Evolutionary conservation across 768 basidiomycete genomes (phyloP).

Genomic region (Suillus bovinus): DNA sequence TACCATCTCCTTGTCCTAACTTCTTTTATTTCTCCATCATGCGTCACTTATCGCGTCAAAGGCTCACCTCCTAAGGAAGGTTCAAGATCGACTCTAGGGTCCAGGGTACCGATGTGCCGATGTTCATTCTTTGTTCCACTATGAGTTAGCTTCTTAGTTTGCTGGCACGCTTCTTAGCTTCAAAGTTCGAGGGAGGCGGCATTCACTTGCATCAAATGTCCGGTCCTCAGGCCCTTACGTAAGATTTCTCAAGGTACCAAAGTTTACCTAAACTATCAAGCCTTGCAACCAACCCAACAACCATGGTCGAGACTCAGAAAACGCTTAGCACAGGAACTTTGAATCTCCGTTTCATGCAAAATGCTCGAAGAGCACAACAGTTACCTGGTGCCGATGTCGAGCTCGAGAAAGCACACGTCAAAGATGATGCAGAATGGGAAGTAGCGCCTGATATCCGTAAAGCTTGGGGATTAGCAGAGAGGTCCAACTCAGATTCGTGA

Average conservation of each 20-base stretch:
- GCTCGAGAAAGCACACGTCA: slow-evolving; percentile 51
- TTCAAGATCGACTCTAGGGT: neutral
- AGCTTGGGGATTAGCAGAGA: slow-evolving; percentile 43
- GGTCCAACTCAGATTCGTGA: slow-evolving; percentile 10
- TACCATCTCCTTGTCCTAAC: neutral
- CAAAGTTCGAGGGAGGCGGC: neutral
- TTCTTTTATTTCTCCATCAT: neutral
- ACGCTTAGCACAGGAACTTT: slow-evolving; percentile 63
- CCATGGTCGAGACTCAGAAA: slow-evolving; percentile 37
- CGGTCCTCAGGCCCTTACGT: slow-evolving; percentile 3
- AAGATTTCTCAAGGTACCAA: slow-evolving; percentile 6
- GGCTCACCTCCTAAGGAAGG: neutral
- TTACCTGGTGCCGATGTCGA: slow-evolving; percentile 51
- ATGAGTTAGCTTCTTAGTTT: neutral
- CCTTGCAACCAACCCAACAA: neutral
- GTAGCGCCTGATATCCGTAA: slow-evolving; percentile 52
- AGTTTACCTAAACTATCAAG: neutral
- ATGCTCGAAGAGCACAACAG: slow-evolving; percentile 57
- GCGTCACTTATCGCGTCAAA: slow-evolving; percentile 1
- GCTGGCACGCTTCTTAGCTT: neutral
- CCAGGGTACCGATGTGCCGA: neutral
- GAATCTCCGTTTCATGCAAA: slow-evolving; percentile 73
- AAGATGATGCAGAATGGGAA: slow-evolving; percentile 69
- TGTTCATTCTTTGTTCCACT: neutral
- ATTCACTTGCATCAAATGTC: slow-evolving; percentile 1